Percentiles rank a stretch among this genome's conserved stretches.
Evolutionary conservation across 2,329 filamentous ascomycete species (phyloP).

Genomic region (Mycosphaerella sp.): DNA sequence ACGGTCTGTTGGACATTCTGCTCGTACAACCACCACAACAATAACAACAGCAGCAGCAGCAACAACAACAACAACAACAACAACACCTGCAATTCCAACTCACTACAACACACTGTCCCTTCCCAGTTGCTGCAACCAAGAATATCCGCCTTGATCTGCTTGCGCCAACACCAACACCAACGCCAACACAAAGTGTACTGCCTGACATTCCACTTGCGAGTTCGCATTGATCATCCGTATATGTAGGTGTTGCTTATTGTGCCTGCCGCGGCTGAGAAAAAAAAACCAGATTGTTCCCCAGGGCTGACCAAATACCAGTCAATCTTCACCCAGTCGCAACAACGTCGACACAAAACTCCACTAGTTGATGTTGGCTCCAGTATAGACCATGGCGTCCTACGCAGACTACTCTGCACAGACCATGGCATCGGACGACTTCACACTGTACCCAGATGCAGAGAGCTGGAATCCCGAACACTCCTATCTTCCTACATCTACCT

Average conservation of each 20-base stretch:
- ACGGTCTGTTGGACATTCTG: neutral
- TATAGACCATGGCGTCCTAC: slow-evolving; percentile 27
- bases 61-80: too few relatives aligned
- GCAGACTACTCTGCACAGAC: slow-evolving; percentile 26
- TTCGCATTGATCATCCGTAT: too few relatives aligned
- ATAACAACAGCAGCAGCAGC: neutral
- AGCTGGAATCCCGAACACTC: slow-evolving; percentile 28
- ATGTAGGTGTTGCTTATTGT: too few relatives aligned
- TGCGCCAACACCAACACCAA: too few relatives aligned
- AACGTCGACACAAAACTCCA: neutral
- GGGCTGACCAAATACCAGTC: too few relatives aligned
- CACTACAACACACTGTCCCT: too few relatives aligned
- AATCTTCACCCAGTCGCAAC: neutral
- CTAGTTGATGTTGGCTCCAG: slow-evolving; percentile 9
- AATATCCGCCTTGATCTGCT: too few relatives aligned
- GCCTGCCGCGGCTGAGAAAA: too few relatives aligned
- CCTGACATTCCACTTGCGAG: too few relatives aligned
- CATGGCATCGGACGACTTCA: slow-evolving; percentile 31
- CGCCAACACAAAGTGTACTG: too few relatives aligned
- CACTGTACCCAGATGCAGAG: slow-evolving; percentile 30
- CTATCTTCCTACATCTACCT: slow-evolving; percentile 25
- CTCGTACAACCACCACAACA: neutral
- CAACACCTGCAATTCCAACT: neutral
- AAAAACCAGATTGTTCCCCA: too few relatives aligned
- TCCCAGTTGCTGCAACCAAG: too few relatives aligned